Percentiles rank a stretch among this genome's conserved stretches.
These are phyloP conservation scores for Alternaria panax DNA, from an alignment of 2,329 filamentous ascomycete genomes.

Conservation along the genomic window DNA sequence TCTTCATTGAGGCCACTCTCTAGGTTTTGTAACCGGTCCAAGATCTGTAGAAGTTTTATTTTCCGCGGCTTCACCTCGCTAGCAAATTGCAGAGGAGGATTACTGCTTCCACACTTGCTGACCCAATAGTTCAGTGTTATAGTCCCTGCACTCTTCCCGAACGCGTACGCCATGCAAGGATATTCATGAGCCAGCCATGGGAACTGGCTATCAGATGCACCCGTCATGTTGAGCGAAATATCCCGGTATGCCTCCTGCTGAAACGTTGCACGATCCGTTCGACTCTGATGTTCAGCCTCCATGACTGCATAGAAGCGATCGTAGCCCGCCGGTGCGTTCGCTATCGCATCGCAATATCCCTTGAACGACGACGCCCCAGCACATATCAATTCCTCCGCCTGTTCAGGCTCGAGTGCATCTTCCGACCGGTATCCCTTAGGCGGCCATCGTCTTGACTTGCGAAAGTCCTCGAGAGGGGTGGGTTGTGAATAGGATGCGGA, in stretches of 20 bases:
- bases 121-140: conserved; percentile 76
- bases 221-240: conserved; percentile 50
- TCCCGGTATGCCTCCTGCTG: conserved; percentile 47
- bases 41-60: conserved; percentile 61
- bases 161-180: conserved; percentile 73
- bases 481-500: conserved; percentile 49
- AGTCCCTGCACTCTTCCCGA: conserved; percentile 71
- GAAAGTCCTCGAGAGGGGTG: conserved; percentile 48
- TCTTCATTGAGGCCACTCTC: conserved; percentile 54
- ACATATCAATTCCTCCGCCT: conserved; percentile 51
- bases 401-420: conserved; percentile 38
- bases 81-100: conserved; percentile 66
- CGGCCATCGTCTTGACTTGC: conserved; percentile 49
- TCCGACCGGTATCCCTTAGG: conserved; percentile 48
- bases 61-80: conserved; percentile 67
- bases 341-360: conserved; percentile 49
- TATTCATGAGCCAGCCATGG: conserved; percentile 79
- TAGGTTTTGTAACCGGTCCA: conserved; percentile 53
- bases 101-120: conserved; percentile 63
- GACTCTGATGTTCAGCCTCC: conserved; percentile 47
- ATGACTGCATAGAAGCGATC: conserved; percentile 52
- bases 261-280: conserved; percentile 49
- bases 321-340: conserved; percentile 47
- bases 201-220: conserved; percentile 43
- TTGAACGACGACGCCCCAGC: conserved; percentile 51